A percentile compares a stretch with the other conserved stretches of the same genome.
Evolutionary conservation across 1,139 yeast species (phyloP).

Genomic region (Debaryomycetaceae sp.): DNA sequence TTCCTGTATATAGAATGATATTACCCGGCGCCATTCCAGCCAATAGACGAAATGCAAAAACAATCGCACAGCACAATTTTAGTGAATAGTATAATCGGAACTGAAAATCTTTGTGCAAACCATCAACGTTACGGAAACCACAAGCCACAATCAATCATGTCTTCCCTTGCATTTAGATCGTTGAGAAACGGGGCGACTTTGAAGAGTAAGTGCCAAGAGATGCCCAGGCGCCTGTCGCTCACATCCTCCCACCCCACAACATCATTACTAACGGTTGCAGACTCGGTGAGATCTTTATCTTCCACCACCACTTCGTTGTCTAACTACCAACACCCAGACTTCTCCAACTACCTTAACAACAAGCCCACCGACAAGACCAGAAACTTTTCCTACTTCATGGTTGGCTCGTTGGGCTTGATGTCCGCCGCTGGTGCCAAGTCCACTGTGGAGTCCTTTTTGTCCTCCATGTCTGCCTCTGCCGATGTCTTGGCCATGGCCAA

Average conservation of each 20-base stretch:
- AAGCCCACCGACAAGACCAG: constrained; percentile 69
- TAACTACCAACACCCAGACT: constrained; percentile 92
- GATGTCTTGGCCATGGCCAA: constrained; percentile 99
- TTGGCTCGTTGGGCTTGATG: constrained; percentile 91
- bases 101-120: constrained; percentile 2
- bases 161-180: constrained; percentile 51
- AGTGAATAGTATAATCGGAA: constrained; percentile 7
- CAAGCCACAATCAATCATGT: constrained; percentile 16
- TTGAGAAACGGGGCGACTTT: constrained; percentile 47
- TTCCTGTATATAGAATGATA: constrained; percentile 3
- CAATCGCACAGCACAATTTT: constrained; percentile 9
- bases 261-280: constrained; percentile 17
- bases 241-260: too few species aligned
- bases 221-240: too few species aligned
- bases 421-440: constrained; percentile 98
- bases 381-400: constrained; percentile 94
- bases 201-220: constrained; percentile 27
- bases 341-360: constrained; percentile 74
- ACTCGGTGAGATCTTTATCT: constrained; percentile 35
- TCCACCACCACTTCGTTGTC: constrained; percentile 52
- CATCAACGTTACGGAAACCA: neutral
- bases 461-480: constrained; percentile 96
- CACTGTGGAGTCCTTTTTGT: constrained; percentile 91
- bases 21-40: constrained; percentile 11
- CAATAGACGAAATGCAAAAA: constrained; percentile 12